A percentile compares a stretch with the other conserved stretches of the same genome.
These are phyloP conservation scores for Coniochaeta sp. DNA, from an alignment of 2,329 filamentous ascomycete genomes.

Conservation along the genomic window DNA sequence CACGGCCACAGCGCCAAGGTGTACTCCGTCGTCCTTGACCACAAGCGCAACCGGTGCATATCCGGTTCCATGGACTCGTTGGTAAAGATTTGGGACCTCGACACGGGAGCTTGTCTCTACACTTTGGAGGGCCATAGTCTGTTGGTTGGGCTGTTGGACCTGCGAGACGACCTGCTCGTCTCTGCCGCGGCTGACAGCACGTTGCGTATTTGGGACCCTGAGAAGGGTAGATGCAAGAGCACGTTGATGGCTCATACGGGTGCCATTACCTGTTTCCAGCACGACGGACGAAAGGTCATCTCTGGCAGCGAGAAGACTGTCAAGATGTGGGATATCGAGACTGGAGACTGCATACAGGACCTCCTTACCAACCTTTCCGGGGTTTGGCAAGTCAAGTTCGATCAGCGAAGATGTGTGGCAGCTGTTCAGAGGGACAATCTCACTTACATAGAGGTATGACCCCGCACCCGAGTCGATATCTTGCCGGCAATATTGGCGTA, in stretches of 20 bases:
- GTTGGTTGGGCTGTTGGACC: conserved; percentile 83
- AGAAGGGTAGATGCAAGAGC: conserved; percentile 82
- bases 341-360: conserved; percentile 86
- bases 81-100: conserved; percentile 95
- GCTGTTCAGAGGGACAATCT: conserved; percentile 88
- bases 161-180: conserved; percentile 83
- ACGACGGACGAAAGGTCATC: conserved; percentile 94
- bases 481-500: conserved; percentile 20
- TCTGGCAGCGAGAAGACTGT: conserved; percentile 91
- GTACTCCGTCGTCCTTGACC: conserved; percentile 92
- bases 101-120: conserved; percentile 76
- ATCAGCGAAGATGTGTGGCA: conserved; percentile 89
- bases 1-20: conserved; percentile 89
- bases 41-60: conserved; percentile 87
- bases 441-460: conserved; percentile 88
- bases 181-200: conserved; percentile 95
- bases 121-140: conserved; percentile 90
- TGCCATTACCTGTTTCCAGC: conserved; percentile 97
- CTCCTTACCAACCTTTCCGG: conserved; percentile 86
- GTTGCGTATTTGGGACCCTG: conserved; percentile 92
- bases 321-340: conserved; percentile 97
- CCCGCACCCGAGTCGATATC: background rate
- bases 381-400: conserved; percentile 99
- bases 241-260: conserved; percentile 90
- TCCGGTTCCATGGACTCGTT: conserved; percentile 97